phyloP scores from a whole-genome alignment of 1,139 yeast genomes.

The Pichia sp. region DNA sequence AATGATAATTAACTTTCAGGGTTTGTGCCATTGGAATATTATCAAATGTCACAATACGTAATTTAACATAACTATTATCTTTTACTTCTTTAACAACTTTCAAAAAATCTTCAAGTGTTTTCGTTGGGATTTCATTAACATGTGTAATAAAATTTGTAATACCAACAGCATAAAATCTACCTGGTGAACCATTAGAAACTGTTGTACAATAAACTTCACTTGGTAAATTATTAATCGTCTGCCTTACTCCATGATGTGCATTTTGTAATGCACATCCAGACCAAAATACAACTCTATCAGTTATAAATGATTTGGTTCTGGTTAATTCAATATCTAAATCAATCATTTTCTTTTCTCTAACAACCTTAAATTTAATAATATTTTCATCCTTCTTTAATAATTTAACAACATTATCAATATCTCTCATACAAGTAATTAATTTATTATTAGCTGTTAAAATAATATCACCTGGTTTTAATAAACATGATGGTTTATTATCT shows the following conservation, averaged over 20 bases:
- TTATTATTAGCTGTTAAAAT: conserved; percentile 62
- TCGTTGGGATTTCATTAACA: conserved; percentile 72
- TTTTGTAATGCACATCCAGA: conserved; percentile 68
- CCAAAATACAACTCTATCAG: conserved; percentile 70
- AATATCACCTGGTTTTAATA: conserved; percentile 60
- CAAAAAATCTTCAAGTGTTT: conserved; percentile 60
- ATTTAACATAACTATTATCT: conserved; percentile 74
- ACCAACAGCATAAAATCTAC: conserved; percentile 74
- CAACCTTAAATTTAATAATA: conserved; percentile 50
- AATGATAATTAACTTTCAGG: conserved; percentile 82
- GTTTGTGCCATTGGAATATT: conserved; percentile 82
- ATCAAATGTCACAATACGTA: conserved; percentile 78
- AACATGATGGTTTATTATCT: conserved; percentile 27
- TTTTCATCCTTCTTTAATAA: conserved; percentile 28
- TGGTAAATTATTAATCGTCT: conserved; percentile 72
- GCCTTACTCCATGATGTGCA: conserved; percentile 69
- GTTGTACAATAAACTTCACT: conserved; percentile 74
- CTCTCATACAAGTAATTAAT: conserved; percentile 60
- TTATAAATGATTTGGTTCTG: conserved; percentile 49
- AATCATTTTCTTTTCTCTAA: conserved; percentile 52
- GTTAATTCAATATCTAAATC: conserved; percentile 60
- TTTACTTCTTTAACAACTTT: conserved; percentile 51
- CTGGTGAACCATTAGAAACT: conserved; percentile 77
- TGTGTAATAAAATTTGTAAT: conserved; percentile 84
- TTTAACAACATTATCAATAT: conserved; percentile 49